Base-by-base conservation (phyloP, 2,329 filamentous ascomycete species). In the Penicillium sp. region DNA sequence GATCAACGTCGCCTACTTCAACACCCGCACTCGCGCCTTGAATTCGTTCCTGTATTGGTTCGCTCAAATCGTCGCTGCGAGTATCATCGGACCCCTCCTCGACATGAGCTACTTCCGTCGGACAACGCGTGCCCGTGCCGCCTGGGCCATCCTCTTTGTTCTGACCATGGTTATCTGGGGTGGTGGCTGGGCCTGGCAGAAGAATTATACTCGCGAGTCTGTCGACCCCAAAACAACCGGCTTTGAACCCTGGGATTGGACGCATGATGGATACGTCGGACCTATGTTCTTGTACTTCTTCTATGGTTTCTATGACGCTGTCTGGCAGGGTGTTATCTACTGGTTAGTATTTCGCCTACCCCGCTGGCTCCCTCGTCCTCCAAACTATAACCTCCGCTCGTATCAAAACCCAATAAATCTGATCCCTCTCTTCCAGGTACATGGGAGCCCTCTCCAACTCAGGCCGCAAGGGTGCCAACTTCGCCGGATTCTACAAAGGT, bases 271-370 rank as follows among this genome's bases (percentile, higher is more conserved):
- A 53, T 94, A 89, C 73, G 83, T 87, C 58, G 91, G 89, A 0
- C 89, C 90, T 11, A 90, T 96, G 85, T 91, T 95, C 75, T 78
- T 96, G 53, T 95, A 92, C 80, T 90, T 96, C 65, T 92, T 92
- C 78, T 95, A 93, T 75, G 92, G 92, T 42, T 88, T 93, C 75
- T 93, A 87, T 68, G 93, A 97, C 75, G 91, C 93, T 42, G 85
- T 87, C 55, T 97, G 91, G 90, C 93, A 97, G 81, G 93, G 91
- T 0, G 86, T 82, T 70, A 88, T 93, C 54, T 96, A 97, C 83
- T 97, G 93, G 93, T 48, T 6, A 30, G 45, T 30, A 2, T 30
- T 26, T 13, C 11, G 1, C n/a, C 25, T 25, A 13, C 40, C 25
- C 13, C 26, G 14, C 14, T 6, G 5, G 13, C 25, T 14, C 25